Evolutionary conservation across 345 rosid genomes (phyloP), one percentile per base, ranked within the genome.

Genomic region (Atalantia buxifolia): DNA sequence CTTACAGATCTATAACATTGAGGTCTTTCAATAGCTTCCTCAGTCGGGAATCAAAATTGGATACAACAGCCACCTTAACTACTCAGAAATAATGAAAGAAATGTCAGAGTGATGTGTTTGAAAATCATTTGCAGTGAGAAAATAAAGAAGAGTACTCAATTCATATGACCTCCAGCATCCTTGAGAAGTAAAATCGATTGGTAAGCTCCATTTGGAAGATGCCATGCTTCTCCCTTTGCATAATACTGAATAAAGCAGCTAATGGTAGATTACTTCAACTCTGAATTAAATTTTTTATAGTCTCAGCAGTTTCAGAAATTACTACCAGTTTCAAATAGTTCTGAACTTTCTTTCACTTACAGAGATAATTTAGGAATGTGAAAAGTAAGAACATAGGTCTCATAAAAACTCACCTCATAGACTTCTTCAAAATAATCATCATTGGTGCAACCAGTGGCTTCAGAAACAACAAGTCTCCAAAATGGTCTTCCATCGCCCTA

Each of bases 401-500:
- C 19, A 30, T 56, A 9, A 75, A 85, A 45, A 9, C 63, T 77
- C 27, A 95, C 98, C 90, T 90, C 75, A 69, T 95, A 93, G 66
- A 95, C 90, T 85, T 95, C 98, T 84, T 93, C 97, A 70, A 95
- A 92, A 85, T 93, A 93, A 84, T 87, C 91, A 19, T 88, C 83
- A 76, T 90, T 79, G 38, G 83, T 68, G 81, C 90, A 92, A 76
- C 98, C 95, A 71, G 98, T 95, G 74, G 98, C 98, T 83, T 93
- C 95, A 24, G 93, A 84, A 72, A 95, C 95, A 78, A 90, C 85
- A 4, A 87, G 89, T 80, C 89, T 93, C 98, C 97, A 90, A 71
- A 92, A 95, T 36, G 98, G 95, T 85, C 87, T 92, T 62, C 94
- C 98, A 85, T 95, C 95, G 74, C 95, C 98, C 98, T 94, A 81